These are phyloP conservation scores for Plantago major DNA, from an alignment of 257 asterid genomes.

Conservation along the genomic window DNA sequence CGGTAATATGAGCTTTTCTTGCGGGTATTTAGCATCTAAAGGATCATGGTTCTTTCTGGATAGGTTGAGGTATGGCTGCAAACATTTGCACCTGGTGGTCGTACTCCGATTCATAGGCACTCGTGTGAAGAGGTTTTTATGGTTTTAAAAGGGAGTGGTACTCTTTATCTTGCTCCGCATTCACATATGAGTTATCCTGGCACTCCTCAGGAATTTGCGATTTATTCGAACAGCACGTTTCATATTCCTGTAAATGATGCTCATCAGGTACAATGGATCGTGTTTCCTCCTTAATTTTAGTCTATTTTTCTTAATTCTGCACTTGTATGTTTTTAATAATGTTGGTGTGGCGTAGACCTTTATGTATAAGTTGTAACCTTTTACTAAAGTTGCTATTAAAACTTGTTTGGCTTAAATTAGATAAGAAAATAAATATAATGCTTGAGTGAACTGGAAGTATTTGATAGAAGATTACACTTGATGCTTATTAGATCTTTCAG, in stretches of 20 bases:
- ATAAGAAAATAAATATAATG: too few species aligned
- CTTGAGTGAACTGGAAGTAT: too few species aligned
- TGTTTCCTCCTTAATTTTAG: not conserved
- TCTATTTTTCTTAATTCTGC: not conserved
- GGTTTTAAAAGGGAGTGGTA: conserved; percentile 84
- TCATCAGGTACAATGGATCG: conserved; percentile 54
- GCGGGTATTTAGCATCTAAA: not conserved
- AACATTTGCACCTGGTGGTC: conserved; percentile 81
- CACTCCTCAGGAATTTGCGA: conserved; percentile 54
- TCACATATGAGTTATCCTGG: conserved; percentile 72
- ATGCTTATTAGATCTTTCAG: too few species aligned
- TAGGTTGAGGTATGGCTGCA: conserved; percentile 97
- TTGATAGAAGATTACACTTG: too few species aligned
- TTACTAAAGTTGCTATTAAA: too few species aligned
- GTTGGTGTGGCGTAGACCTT: too few species aligned
- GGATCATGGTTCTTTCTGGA: not conserved
- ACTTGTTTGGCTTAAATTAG: too few species aligned
- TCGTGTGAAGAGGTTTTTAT: conserved; percentile 86
- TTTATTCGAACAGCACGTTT: conserved; percentile 77
- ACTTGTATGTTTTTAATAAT: not conserved
- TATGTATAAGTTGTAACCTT: too few species aligned
- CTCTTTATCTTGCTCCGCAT: conserved; percentile 63
- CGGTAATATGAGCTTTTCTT: not conserved
- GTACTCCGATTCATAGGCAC: conserved; percentile 89
- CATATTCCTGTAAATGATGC: conserved; percentile 83